Percentiles rank a stretch among this genome's conserved stretches.
These are phyloP conservation scores for Pleomassaria siparia DNA, from an alignment of 2,329 filamentous ascomycete species.

Conservation along the genomic window DNA sequence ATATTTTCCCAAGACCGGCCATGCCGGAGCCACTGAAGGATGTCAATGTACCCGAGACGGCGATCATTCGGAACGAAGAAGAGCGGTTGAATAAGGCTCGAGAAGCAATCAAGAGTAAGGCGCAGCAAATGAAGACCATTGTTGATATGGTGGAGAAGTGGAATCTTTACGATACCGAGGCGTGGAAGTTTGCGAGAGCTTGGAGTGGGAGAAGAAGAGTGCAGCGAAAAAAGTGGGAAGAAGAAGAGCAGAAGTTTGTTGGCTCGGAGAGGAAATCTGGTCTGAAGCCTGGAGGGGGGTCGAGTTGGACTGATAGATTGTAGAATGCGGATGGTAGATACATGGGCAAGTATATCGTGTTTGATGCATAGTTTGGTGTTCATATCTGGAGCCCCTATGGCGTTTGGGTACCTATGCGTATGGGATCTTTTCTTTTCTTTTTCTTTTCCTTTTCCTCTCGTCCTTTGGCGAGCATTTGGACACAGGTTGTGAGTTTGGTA, in stretches of 20 bases:
- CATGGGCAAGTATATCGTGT: neutral
- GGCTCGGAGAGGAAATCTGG: conserved; percentile 59
- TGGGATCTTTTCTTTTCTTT: too few species aligned
- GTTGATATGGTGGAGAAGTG: conserved; percentile 52
- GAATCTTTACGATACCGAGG: conserved; percentile 71
- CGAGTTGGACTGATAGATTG: conserved; percentile 35
- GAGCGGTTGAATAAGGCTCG: conserved; percentile 58
- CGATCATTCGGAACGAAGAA: conserved; percentile 59
- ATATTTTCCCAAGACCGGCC: conserved; percentile 46
- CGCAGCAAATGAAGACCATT: conserved; percentile 28
- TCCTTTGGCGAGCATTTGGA: too few species aligned
- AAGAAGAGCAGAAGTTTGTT: conserved; percentile 66
- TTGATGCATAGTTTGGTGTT: neutral
- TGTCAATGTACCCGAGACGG: conserved; percentile 51
- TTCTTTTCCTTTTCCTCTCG: too few species aligned
- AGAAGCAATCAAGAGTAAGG: conserved; percentile 40
- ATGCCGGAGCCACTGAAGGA: conserved; percentile 53
- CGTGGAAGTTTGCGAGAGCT: conserved; percentile 73
- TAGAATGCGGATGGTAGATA: neutral
- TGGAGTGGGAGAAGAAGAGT: conserved; percentile 64
- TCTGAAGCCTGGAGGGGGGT: conserved; percentile 46
- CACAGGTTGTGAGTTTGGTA: too few species aligned
- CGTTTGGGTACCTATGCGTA: neutral
- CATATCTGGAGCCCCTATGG: neutral
- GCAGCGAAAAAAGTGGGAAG: conserved; percentile 69